Evolutionary conservation across 2,329 filamentous ascomycete genomes (phyloP).

Genomic region (Diaporthe amygdali): DNA sequence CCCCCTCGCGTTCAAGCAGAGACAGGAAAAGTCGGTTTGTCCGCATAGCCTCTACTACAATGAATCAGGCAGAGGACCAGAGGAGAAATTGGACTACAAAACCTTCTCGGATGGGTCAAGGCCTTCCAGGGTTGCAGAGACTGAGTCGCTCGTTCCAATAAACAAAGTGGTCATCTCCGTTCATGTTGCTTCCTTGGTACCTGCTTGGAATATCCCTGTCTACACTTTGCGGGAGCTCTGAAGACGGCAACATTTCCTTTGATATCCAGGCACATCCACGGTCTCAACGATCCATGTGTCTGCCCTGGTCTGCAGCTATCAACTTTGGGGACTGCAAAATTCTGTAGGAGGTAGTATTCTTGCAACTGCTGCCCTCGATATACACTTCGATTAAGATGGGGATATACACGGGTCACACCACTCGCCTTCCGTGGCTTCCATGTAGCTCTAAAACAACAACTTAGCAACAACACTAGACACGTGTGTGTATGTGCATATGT

Average conservation of each 20-base stretch:
- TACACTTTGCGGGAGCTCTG: slow-evolving; percentile 77
- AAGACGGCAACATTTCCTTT: slow-evolving; percentile 89
- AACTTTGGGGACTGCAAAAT: not conserved
- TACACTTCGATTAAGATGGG: no score
- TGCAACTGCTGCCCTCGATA: not conserved
- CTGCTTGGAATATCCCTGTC: slow-evolving; percentile 90
- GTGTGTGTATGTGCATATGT: no score
- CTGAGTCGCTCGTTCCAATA: slow-evolving; percentile 85
- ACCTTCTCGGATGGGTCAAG: no score
- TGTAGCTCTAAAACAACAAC: not conserved
- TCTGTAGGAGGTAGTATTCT: not conserved
- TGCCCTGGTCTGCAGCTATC: not conserved
- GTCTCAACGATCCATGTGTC: slow-evolving; percentile 88
- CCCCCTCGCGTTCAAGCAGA: not conserved
- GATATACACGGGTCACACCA: no score
- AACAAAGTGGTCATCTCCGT: slow-evolving; percentile 94
- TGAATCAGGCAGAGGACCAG: not conserved
- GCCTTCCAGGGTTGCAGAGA: slow-evolving; percentile 43
- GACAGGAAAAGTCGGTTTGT: no score
- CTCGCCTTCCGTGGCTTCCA: not conserved
- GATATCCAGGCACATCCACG: slow-evolving; percentile 75
- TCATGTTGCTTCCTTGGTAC: slow-evolving; percentile 94
- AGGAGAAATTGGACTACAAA: not conserved
- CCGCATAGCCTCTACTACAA: not conserved
- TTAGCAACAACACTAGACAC: no score